Conservation (phyloP, 2,329 filamentous ascomycete genomes). For the Talaromyces verruculosus region DNA sequence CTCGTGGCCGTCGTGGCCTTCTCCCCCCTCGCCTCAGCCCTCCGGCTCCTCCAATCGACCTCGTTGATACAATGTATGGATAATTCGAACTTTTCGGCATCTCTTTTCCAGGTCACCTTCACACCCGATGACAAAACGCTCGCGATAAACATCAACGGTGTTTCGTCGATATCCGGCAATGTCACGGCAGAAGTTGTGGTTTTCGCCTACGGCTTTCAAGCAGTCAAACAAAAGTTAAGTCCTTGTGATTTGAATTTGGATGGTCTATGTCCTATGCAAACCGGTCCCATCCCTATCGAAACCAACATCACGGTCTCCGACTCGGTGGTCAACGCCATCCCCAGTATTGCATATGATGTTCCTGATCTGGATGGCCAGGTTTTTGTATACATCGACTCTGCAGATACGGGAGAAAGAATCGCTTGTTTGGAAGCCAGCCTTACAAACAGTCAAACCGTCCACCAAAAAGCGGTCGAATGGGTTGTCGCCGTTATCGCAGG, state of each 20-base stretch:
- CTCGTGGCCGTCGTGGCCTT: conserved; percentile 42
- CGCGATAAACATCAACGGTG: conserved; percentile 72
- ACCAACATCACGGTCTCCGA: conserved; percentile 65
- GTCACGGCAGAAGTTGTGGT: conserved; percentile 75
- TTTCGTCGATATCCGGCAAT: conserved; percentile 79
- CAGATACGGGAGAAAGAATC: conserved; percentile 62
- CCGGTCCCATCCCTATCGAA: conserved; percentile 74
- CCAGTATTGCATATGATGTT: conserved; percentile 82
- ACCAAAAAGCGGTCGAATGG: conserved; percentile 87
- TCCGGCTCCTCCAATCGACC: conserved; percentile 72
- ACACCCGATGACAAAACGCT: conserved; percentile 66
- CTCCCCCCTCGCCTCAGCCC: conserved; percentile 57
- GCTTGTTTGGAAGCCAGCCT: conserved; percentile 86
- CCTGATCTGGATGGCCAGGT: conserved; percentile 89
- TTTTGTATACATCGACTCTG: conserved; percentile 75
- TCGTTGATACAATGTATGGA: conserved; percentile 83
- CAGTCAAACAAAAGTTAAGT: conserved; percentile 66
- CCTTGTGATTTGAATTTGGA: conserved; percentile 70
- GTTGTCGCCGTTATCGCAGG: conserved; percentile 83
- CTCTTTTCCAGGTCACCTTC: conserved; percentile 77
- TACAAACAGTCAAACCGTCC: conserved; percentile 89
- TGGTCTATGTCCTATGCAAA: conserved; percentile 87
- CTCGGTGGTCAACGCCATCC: conserved; percentile 64
- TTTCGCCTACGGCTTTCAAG: conserved; percentile 77
- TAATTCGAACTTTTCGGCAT: conserved; percentile 82